Conservation (phyloP, 257 asterid genomes). For the Nicotiana benthamiana region DNA sequence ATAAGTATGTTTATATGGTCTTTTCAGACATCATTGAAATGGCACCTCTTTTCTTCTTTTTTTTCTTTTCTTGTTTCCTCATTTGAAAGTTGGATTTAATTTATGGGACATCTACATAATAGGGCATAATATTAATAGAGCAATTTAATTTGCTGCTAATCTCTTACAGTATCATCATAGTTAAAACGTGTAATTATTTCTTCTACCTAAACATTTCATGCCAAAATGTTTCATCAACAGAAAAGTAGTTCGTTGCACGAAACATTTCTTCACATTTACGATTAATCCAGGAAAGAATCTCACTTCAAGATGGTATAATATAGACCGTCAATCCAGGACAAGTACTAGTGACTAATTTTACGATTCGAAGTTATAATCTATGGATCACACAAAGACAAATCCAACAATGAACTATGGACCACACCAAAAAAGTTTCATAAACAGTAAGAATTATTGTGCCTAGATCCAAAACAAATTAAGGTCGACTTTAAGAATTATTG, state of each 20-base stretch:
- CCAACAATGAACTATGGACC: too few species aligned
- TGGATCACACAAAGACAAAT: too few species aligned
- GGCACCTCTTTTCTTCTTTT: constrained; percentile 2
- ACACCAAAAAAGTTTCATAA: background rate
- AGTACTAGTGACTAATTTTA: too few species aligned
- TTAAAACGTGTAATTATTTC: background rate
- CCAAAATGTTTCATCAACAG: background rate
- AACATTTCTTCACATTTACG: too few species aligned
- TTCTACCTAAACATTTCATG: background rate
- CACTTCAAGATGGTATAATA: too few species aligned
- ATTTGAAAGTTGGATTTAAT: background rate
- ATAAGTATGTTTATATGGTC: constrained; percentile 9
- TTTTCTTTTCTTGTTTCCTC: background rate
- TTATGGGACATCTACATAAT: background rate
- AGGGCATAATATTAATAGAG: background rate
- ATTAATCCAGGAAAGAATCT: too few species aligned
- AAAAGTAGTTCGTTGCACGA: too few species aligned
- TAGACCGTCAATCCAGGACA: too few species aligned
- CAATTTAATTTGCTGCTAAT: background rate
- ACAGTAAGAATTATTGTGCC: too few species aligned
- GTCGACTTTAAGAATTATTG: background rate
- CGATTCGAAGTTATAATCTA: too few species aligned
- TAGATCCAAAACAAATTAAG: background rate
- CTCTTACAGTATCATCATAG: background rate
- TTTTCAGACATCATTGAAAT: constrained; percentile 10